These are phyloP conservation scores for Kalmusia sp. DNA, from an alignment of 2,329 filamentous ascomycete species.

Conservation along the genomic window DNA sequence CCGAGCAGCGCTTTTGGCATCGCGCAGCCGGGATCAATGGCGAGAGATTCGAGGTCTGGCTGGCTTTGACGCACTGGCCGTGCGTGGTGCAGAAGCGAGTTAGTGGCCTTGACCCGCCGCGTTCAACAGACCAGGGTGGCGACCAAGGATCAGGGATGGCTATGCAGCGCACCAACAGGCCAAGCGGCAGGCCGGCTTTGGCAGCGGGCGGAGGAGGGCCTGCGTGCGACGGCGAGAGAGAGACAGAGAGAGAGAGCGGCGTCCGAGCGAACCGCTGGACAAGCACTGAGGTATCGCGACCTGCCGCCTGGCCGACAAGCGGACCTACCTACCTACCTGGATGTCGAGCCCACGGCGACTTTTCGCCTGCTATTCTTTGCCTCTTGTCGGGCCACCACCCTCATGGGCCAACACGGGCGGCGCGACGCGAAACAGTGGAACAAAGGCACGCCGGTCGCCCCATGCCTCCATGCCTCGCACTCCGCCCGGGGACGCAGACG, in stretches of 20 bases:
- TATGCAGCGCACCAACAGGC: conserved; percentile 25
- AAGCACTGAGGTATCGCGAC: background rate
- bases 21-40: conserved; percentile 31
- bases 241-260: background rate
- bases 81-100: conserved; percentile 35
- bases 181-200: conserved; percentile 40
- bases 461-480: conserved; percentile 2
- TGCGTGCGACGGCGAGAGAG: background rate
- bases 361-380: conserved; percentile 2
- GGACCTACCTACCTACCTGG: too few species aligned
- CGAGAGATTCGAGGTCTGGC: conserved; percentile 34
- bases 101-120: conserved; percentile 23
- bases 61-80: conserved; percentile 24
- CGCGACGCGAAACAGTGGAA: conserved; percentile 34
- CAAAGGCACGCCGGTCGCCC: conserved; percentile 15
- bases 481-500: background rate
- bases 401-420: background rate
- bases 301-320: background rate
- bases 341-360: too few species aligned
- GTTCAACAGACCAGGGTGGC: conserved; percentile 41
- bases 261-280: background rate
- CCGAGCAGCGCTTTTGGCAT: conserved; percentile 24
- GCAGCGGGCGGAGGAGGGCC: background rate
- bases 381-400: background rate
- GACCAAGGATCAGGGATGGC: conserved; percentile 31